Conservation (phyloP, 1,139 yeast genomes). For the Zygoascus meyerae region DNA sequence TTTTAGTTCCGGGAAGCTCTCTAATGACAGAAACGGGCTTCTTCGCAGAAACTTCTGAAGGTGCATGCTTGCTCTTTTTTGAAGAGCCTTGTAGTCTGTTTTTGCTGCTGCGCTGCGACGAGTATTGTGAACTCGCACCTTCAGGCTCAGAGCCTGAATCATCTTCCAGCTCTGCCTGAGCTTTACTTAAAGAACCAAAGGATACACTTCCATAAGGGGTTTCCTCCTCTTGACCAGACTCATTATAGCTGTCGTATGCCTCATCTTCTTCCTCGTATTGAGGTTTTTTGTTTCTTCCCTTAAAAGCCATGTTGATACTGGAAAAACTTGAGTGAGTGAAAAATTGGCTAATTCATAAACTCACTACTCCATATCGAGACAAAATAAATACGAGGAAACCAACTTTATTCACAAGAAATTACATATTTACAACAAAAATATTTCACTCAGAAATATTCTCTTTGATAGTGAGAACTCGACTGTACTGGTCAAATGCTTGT, state of each 20-base stretch:
- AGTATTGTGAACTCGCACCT: constrained; percentile 15
- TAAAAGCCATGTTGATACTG: background rate
- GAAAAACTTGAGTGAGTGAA: background rate
- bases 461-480: constrained; percentile 50
- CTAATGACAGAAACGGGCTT: constrained; percentile 65
- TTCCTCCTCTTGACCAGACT: constrained; percentile 30
- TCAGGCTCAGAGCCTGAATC: constrained; percentile 17
- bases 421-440: background rate
- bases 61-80: constrained; percentile 61
- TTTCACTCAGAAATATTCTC: constrained; percentile 33
- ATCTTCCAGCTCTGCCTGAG: constrained; percentile 39
- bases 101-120: constrained; percentile 24
- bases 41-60: constrained; percentile 66
- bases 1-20: constrained; percentile 64
- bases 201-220: constrained; percentile 36
- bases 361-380: background rate
- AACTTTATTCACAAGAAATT: background rate
- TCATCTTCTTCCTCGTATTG: constrained; percentile 18
- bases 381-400: background rate
- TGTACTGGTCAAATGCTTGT: constrained; percentile 47
- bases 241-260: background rate
- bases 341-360: background rate
- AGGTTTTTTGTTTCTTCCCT: constrained; percentile 1
- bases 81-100: constrained; percentile 7
- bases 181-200: constrained; percentile 54